phyloP scores from a whole-genome alignment of 1,284 basidiomycete genomes.

The Ganoderma lucidum region DNA sequence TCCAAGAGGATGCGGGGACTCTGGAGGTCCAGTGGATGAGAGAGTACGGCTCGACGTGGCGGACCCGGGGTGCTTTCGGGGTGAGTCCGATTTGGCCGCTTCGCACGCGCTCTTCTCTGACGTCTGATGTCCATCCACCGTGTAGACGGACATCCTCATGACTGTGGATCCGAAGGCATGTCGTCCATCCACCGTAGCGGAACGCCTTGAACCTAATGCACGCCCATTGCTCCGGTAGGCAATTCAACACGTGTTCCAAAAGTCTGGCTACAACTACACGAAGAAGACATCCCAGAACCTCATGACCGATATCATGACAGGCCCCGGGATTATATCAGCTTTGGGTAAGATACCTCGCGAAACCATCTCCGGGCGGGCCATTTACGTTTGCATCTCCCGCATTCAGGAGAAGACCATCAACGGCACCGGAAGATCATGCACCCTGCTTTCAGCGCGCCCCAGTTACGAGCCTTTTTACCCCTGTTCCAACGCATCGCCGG shows the following conservation, averaged over 20 bases:
- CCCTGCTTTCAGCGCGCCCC: conserved; percentile 38
- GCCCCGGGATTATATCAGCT: conserved; percentile 30
- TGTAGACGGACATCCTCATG: conserved; percentile 23
- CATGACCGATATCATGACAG: conserved; percentile 26
- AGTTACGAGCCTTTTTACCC: conserved; percentile 34
- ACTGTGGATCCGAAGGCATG: conserved; percentile 28
- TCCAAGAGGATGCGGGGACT: conserved; percentile 33
- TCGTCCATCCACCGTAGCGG: background rate
- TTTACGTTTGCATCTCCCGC: background rate
- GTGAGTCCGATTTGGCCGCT: conserved; percentile 18
- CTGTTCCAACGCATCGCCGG: conserved; percentile 31
- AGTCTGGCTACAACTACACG: conserved; percentile 36
- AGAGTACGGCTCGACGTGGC: conserved; percentile 37
- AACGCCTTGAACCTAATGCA: background rate
- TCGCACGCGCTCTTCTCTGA: background rate
- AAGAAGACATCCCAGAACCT: conserved; percentile 32
- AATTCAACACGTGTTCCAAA: conserved; percentile 40
- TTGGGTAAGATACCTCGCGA: conserved; percentile 24
- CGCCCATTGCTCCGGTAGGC: conserved; percentile 23
- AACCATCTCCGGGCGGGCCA: background rate
- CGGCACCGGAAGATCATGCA: conserved; percentile 43
- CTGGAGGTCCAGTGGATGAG: conserved; percentile 35
- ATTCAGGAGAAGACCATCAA: conserved; percentile 34
- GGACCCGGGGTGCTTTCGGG: conserved; percentile 26
- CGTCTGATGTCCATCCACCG: background rate